These are phyloP conservation scores for Botrytis pseudocinerea DNA, from an alignment of 2,329 filamentous ascomycete species.

Conservation along the genomic window DNA sequence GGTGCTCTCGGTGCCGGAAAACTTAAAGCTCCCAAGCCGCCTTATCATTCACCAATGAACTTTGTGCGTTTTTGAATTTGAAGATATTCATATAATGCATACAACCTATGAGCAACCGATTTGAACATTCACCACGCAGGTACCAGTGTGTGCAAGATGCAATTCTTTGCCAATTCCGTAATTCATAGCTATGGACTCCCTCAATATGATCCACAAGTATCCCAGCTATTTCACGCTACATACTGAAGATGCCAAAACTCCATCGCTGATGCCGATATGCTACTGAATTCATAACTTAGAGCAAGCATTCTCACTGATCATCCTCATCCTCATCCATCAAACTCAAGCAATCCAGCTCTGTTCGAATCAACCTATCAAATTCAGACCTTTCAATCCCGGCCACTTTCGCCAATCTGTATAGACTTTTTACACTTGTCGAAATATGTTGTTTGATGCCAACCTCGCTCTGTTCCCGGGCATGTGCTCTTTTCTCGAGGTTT, in stretches of 20 bases:
- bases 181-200: not conserved
- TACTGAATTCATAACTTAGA: not conserved
- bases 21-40: not conserved
- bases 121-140: not conserved
- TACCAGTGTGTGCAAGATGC: not conserved
- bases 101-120: not conserved
- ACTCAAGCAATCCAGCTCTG: slow-evolving; percentile 68
- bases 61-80: not conserved
- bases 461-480: slow-evolving; percentile 63
- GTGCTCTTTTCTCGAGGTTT: slow-evolving; percentile 50
- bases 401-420: slow-evolving; percentile 69
- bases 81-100: not conserved
- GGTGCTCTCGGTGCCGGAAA: not conserved
- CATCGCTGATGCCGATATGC: not conserved
- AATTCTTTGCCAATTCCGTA: not conserved
- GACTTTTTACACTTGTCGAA: slow-evolving; percentile 72
- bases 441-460: slow-evolving; percentile 78
- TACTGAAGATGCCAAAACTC: not conserved
- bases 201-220: not conserved
- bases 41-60: not conserved
- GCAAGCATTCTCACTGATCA: slow-evolving; percentile 14
- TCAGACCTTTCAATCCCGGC: slow-evolving; percentile 73
- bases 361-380: slow-evolving; percentile 70
- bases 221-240: not conserved
- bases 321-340: slow-evolving; percentile 61